Conservation (phyloP, 768 basidiomycete species). For the Boletus pseudo-olivaceus region DNA sequence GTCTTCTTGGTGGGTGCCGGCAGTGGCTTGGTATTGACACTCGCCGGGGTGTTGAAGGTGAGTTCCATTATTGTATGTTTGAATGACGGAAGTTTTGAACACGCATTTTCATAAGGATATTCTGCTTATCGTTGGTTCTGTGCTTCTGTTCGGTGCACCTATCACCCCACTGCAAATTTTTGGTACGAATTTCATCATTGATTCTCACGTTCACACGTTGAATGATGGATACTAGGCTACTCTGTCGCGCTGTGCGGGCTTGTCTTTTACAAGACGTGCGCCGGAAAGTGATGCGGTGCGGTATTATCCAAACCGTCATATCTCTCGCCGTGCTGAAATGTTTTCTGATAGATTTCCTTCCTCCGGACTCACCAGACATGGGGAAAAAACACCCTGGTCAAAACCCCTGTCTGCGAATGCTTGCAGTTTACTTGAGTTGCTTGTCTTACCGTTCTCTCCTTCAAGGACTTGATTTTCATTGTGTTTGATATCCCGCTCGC, state of each 20-base stretch:
- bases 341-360: neutral
- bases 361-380: neutral
- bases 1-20: constrained; percentile 91
- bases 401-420: neutral
- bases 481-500: neutral
- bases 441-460: neutral
- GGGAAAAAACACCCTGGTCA: neutral
- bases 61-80: constrained; percentile 8
- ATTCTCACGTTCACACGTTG: neutral
- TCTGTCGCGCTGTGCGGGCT: constrained; percentile 83
- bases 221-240: constrained; percentile 55
- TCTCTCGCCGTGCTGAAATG: neutral
- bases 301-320: too few relatives aligned
- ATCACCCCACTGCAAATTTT: constrained; percentile 85
- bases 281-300: constrained; percentile 44
- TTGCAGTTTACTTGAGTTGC: neutral
- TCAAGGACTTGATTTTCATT: neutral
- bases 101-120: constrained; percentile 62
- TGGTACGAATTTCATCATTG: constrained; percentile 40
- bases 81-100: constrained; percentile 1
- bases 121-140: constrained; percentile 87
- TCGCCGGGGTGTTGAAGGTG: constrained; percentile 93
- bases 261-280: constrained; percentile 77
- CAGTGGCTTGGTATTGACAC: constrained; percentile 83
- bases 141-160: constrained; percentile 74